These are phyloP conservation scores for Trypanosoma conorhini DNA, from an alignment of 208 protist species.

Conservation along the genomic window DNA sequence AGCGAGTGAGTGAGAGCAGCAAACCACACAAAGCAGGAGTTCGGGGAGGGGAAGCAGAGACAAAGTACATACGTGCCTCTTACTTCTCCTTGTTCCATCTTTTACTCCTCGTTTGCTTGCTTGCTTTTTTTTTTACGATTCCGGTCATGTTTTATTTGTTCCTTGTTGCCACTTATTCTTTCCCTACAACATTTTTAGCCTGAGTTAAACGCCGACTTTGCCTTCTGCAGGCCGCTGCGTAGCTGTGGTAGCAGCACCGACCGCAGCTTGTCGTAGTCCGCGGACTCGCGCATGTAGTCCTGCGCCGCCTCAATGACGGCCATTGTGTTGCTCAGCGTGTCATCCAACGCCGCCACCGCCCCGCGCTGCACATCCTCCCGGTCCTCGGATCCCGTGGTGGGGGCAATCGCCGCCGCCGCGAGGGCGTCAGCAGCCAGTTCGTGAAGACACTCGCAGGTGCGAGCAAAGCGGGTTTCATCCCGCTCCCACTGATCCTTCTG, in stretches of 20 bases:
- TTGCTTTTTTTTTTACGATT: background rate
- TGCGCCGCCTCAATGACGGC: constrained; percentile 61
- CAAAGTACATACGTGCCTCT: background rate
- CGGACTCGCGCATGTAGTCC: constrained; percentile 70
- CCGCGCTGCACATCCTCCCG: constrained; percentile 12
- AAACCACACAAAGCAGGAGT: background rate
- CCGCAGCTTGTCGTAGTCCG: constrained; percentile 47
- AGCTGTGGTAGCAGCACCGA: constrained; percentile 38
- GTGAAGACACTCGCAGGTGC: constrained; percentile 66
- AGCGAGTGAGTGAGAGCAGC: background rate
- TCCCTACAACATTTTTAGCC: background rate
- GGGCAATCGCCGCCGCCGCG: constrained; percentile 28
- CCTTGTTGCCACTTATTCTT: background rate
- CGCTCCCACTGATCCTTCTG: constrained; percentile 88
- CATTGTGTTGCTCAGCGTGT: constrained; percentile 63
- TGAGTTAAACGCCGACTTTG: constrained; percentile 38
- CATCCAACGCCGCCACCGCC: constrained; percentile 45
- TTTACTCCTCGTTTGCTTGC: background rate
- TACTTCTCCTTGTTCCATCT: background rate
- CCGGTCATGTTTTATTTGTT: background rate
- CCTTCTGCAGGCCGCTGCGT: constrained; percentile 42
- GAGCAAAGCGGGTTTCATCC: constrained; percentile 43
- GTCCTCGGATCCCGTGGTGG: background rate
- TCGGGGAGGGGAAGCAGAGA: background rate
- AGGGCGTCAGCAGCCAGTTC: constrained; percentile 43